phyloP scores from a whole-genome alignment of 306 rosid genomes.

The Prinsepia uniflora region DNA sequence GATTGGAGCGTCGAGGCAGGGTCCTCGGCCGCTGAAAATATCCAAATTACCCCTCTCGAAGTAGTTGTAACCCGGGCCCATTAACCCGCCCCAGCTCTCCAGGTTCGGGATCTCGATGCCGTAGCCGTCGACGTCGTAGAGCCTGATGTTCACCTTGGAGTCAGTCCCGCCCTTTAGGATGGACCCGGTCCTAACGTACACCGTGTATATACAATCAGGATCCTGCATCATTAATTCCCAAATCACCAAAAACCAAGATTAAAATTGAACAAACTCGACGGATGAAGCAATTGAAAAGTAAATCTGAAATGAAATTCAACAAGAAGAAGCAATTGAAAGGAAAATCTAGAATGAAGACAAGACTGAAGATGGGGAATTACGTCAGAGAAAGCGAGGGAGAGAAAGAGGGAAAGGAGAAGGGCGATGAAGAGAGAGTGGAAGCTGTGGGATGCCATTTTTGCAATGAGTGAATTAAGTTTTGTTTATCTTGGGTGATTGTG shows the following conservation, averaged over 20 bases:
- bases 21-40: constrained; percentile 73
- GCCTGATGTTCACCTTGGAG: constrained; percentile 41
- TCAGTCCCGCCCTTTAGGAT: constrained; percentile 73
- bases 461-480: background rate
- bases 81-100: constrained; percentile 72
- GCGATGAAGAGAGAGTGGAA: constrained; percentile 7
- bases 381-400: constrained; percentile 27
- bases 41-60: constrained; percentile 88
- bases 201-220: constrained; percentile 62
- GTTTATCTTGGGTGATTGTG: background rate
- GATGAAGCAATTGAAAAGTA: too few species aligned
- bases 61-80: constrained; percentile 60
- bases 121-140: constrained; percentile 52
- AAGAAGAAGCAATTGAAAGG: too few species aligned
- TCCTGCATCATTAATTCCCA: constrained; percentile 37
- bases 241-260: background rate
- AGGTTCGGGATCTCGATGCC: constrained; percentile 49
- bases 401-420: constrained; percentile 25
- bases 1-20: constrained; percentile 53
- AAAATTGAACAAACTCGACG: background rate
- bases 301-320: background rate
- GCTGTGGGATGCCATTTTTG: constrained; percentile 32
- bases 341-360: background rate
- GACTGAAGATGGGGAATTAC: constrained; percentile 9
- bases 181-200: constrained; percentile 65